Evolutionary conservation across 2,329 filamentous ascomycete species (phyloP).

Genomic region (Pyrenochaeta sp.): DNA sequence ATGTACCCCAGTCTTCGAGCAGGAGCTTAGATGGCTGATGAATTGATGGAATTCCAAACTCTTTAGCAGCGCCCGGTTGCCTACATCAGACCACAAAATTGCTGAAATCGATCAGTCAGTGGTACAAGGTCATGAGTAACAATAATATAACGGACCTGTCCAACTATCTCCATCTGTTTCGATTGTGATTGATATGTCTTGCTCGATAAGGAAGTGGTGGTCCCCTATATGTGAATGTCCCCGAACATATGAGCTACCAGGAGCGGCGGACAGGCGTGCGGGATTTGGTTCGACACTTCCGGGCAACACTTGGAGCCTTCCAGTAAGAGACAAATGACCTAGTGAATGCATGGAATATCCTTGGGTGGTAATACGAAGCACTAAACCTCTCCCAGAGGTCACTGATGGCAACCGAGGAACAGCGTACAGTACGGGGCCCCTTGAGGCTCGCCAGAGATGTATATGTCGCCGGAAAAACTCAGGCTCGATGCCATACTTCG

Average conservation of each 20-base stretch:
- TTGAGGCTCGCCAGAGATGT: conserved; percentile 11
- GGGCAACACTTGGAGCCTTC: conserved; percentile 1
- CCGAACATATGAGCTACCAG: conserved; percentile 7
- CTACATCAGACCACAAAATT: conserved; percentile 10
- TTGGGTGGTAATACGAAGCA: conserved; percentile 10
- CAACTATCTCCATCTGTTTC: conserved; percentile 6
- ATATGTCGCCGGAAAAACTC: conserved; percentile 16
- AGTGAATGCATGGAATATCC: conserved; percentile 2
- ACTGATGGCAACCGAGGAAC: conserved; percentile 3
- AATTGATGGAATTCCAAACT: conserved; percentile 1
- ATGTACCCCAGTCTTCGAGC: neutral
- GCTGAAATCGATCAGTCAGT: neutral
- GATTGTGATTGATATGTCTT: conserved; percentile 11
- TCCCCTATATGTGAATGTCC: conserved; percentile 1
- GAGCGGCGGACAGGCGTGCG: neutral
- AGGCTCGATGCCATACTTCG: conserved; percentile 5
- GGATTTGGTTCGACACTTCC: neutral
- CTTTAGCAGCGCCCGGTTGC: conserved; percentile 2
- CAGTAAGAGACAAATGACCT: neutral
- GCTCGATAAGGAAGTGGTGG: conserved; percentile 4
- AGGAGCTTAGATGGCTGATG: conserved; percentile 4
- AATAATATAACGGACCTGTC: conserved; percentile 1
- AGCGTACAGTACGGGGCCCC: conserved; percentile 10
- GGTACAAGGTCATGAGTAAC: neutral
- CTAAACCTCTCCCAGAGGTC: conserved; percentile 2